Conservation (phyloP, 495 filamentous ascomycete species). For the Penicillium diatomitis region DNA sequence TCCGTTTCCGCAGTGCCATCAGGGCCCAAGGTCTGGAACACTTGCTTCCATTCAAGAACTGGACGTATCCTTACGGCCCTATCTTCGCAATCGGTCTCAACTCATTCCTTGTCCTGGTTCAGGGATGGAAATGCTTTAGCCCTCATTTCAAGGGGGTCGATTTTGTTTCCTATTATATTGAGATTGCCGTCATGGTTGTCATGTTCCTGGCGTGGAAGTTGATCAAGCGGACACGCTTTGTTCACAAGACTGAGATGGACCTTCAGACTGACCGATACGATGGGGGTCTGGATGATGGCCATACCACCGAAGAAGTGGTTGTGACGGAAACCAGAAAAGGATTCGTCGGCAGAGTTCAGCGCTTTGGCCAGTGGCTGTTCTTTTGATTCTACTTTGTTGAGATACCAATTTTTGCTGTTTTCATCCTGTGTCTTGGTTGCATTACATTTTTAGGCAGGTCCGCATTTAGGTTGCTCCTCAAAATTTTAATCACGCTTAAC, state of each 20-base stretch:
- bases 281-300: conserved; percentile 4
- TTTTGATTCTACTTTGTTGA: conserved; percentile 6
- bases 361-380: conserved; percentile 28
- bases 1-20: conserved; percentile 49
- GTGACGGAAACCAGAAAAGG: conserved; percentile 9
- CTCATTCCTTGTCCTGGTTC: conserved; percentile 46
- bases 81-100: conserved; percentile 44
- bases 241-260: conserved; percentile 37
- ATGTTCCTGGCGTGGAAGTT: conserved; percentile 46
- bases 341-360: conserved; percentile 13
- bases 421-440: neutral
- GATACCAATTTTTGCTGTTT: neutral
- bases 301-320: neutral
- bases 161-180: conserved; percentile 45
- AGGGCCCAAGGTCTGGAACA: conserved; percentile 45
- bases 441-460: neutral
- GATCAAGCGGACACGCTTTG: conserved; percentile 34
- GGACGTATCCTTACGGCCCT: conserved; percentile 51
- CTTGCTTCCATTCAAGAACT: conserved; percentile 52
- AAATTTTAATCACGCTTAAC: too few relatives aligned
- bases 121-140: conserved; percentile 51
- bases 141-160: conserved; percentile 40
- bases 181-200: conserved; percentile 40
- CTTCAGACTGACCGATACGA: conserved; percentile 45
- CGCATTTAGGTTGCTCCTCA: too few relatives aligned